A percentile compares a stretch with the other conserved stretches of the same genome.
Evolutionary conservation across 2,329 filamentous ascomycete species (phyloP).

Genomic region (Colletotrichum paranaense): DNA sequence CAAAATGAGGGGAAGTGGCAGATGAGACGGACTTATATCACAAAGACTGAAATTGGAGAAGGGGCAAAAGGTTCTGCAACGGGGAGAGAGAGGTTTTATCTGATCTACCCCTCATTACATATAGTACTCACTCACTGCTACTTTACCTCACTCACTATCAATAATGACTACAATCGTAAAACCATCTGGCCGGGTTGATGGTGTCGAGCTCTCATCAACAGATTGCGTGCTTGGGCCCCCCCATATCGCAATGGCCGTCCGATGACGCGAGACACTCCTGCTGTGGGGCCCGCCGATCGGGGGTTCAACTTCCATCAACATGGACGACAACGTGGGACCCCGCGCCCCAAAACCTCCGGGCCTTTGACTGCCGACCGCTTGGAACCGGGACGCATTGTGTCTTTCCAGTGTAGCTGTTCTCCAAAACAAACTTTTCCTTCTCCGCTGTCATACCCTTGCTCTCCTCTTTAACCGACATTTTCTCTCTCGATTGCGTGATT

Average conservation of each 20-base stretch:
- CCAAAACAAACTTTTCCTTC: background rate
- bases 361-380: background rate
- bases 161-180: too few species aligned
- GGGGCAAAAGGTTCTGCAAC: background rate
- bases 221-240: conserved; percentile 33
- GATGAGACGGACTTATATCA: background rate
- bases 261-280: conserved; percentile 33
- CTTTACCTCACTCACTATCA: too few species aligned
- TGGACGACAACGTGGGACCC: background rate
- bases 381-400: background rate
- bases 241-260: conserved; percentile 34
- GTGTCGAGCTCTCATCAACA: too few species aligned
- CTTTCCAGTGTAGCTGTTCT: background rate
- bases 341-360: conserved; percentile 4
- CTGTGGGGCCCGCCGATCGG: conserved; percentile 6
- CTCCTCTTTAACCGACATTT: background rate
- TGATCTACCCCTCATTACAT: conserved; percentile 14
- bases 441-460: background rate
- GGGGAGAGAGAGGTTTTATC: background rate
- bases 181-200: too few species aligned
- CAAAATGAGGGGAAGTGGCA: background rate
- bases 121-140: too few species aligned
- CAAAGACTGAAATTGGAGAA: background rate
- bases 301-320: background rate
- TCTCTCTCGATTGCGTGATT: background rate